Evolutionary conservation across 495 filamentous ascomycete species (phyloP).

Genomic region (Margaritispora aquatica): DNA sequence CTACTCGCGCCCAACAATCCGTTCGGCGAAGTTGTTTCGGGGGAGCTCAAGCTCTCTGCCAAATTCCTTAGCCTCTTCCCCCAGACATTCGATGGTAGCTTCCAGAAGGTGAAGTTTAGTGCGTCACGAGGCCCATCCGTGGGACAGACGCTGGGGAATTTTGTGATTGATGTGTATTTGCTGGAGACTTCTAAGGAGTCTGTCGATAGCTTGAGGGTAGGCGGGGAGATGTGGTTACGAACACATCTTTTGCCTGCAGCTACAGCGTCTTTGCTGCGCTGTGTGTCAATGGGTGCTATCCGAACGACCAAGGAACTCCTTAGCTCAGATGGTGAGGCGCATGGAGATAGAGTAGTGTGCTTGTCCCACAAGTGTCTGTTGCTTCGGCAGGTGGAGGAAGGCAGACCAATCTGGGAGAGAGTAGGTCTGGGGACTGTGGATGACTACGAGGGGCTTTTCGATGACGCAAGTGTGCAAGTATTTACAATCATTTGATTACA

Average conservation of each 20-base stretch:
- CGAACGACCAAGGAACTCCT: not conserved
- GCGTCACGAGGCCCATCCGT: not conserved
- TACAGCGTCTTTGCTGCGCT: not conserved
- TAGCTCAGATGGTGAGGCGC: not conserved
- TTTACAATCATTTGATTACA: not conserved
- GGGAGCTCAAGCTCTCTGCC: not conserved
- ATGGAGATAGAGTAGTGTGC: not conserved
- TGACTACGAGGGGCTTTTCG: not conserved
- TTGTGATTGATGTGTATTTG: not conserved
- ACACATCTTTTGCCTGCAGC: not conserved
- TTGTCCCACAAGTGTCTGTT: not conserved
- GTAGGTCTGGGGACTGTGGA: not conserved
- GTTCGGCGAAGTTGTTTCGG: not conserved
- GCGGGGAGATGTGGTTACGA: not conserved
- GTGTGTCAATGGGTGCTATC: not conserved
- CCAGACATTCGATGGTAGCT: not conserved
- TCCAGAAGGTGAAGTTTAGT: not conserved
- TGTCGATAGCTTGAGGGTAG: no score
- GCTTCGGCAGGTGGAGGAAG: not conserved
- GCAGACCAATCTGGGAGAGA: not conserved
- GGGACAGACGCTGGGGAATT: not conserved
- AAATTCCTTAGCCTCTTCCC: not conserved
- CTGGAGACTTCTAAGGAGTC: no score
- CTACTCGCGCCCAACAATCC: not conserved
- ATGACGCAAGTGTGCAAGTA: not conserved